A percentile compares a stretch with the other conserved stretches of the same genome.
These are phyloP conservation scores for Teunomyces aglyptinius DNA, from an alignment of 805 yeast species.

Conservation along the genomic window DNA sequence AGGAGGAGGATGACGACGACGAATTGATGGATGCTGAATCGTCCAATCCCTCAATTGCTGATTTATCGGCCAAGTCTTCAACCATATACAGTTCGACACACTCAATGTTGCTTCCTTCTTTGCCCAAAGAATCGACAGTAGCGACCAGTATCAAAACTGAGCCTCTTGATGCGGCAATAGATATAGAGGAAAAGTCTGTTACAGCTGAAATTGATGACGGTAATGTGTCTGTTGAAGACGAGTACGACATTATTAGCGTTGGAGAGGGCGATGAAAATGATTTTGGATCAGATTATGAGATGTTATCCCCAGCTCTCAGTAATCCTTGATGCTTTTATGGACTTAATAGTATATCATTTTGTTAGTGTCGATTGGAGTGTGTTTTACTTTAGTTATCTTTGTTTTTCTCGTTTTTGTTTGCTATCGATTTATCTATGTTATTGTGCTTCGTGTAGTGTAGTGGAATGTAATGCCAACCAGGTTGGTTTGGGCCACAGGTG, in stretches of 20 bases:
- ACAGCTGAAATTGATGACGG: constrained; percentile 1
- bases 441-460: too few relatives aligned
- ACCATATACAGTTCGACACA: constrained; percentile 17
- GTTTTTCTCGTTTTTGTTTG: too few relatives aligned
- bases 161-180: constrained; percentile 20
- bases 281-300: constrained; percentile 35
- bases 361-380: too few relatives aligned
- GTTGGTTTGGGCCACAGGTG: neutral
- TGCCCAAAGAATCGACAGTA: constrained; percentile 25
- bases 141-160: constrained; percentile 15
- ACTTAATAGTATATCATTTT: too few relatives aligned
- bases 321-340: neutral
- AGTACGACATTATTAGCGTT: constrained; percentile 33
- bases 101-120: constrained; percentile 30
- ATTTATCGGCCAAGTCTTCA: neutral
- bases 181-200: constrained; percentile 4
- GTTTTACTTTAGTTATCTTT: too few relatives aligned
- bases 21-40: neutral
- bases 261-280: constrained; percentile 28
- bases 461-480: too few relatives aligned
- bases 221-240: constrained; percentile 17
- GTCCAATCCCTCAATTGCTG: neutral
- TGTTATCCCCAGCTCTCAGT: constrained; percentile 19
- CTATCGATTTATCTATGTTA: too few relatives aligned
- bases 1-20: neutral